Base-by-base conservation (phyloP, 2,329 filamentous ascomycete species). In the Purpureocillium lavendulum region DNA sequence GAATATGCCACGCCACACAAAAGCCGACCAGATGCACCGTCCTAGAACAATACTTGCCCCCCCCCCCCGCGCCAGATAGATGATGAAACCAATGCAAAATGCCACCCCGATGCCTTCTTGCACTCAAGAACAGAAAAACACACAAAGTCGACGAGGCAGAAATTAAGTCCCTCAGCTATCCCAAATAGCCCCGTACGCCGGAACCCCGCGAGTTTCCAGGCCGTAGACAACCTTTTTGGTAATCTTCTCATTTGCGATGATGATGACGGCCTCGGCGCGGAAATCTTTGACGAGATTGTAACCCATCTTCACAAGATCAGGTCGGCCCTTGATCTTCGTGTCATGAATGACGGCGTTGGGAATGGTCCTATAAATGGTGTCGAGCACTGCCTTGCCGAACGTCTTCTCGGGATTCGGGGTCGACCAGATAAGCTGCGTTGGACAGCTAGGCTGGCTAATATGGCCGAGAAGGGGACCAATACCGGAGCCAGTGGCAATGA, bases 131-230 rank as follows among this genome's bases (percentile, higher is more conserved):
- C 21, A 5, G 10, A 26, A 26, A 26, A 26, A 10, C 21, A 10
- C 21, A 26, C 5, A 6, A 26, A 6, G 21, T 26, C n/a, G n/a
- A n/a, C n/a, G n/a, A n/a, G 21, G 10, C 21, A 26, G 11, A 34
- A 41, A 39, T 30, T 26, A 26, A 6, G 21, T 26, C 6, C 28
- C 17, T 51, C 35, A 67, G 36, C 64, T 66, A 45, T 88, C 84
- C 64, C 81, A 88, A 49, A 88, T 84, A 8, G 84, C 80, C 7
- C 84, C 84, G 60, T 74, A 87, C 8, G 82, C 81, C 3, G 76
- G 70, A 7, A 87, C 59, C 0, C 82, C 80, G 40, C 79, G 67
- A 30, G 67, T 70, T 60, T 87, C 81, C 37, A 88, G 61, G 8
- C 73, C 79, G 54, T 80, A 83, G 1, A 87, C 82, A 2, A 87